Percentiles rank a stretch among this genome's conserved stretches.
Conservation (phyloP, 1,284 basidiomycete genomes). For the Moesziomyces sp. region DNA sequence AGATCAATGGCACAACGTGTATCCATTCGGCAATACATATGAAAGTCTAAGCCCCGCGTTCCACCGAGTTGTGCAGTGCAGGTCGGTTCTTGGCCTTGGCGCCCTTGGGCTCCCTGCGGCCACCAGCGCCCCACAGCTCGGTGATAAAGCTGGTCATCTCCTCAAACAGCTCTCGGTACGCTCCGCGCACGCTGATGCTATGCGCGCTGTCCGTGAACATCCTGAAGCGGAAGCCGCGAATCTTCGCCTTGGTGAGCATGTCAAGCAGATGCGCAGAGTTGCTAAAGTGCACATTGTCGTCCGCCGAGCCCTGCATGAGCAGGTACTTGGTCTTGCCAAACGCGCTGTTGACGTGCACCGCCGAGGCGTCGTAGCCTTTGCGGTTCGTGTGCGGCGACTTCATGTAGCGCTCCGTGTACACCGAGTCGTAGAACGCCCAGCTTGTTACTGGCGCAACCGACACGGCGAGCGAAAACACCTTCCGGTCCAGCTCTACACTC, state of each 20-base stretch:
- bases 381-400: constrained; percentile 80
- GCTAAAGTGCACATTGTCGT: constrained; percentile 76
- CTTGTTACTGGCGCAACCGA: constrained; percentile 76
- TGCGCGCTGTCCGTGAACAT: constrained; percentile 97
- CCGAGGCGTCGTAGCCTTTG: constrained; percentile 83
- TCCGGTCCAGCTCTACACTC: constrained; percentile 74
- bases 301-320: constrained; percentile 80
- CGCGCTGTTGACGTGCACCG: constrained; percentile 83
- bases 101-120: constrained; percentile 9
- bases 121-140: constrained; percentile 78
- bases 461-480: constrained; percentile 87
- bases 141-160: constrained; percentile 84
- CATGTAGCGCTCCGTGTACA: constrained; percentile 98
- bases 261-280: constrained; percentile 91
- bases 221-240: constrained; percentile 85
- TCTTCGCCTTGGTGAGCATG: constrained; percentile 81
- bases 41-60: background rate
- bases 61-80: constrained; percentile 34
- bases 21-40: too few relatives aligned
- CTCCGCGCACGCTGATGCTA: constrained; percentile 77
- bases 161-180: constrained; percentile 84
- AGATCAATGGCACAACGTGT: too few relatives aligned
- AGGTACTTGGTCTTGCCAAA: constrained; percentile 83
- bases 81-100: constrained; percentile 17
- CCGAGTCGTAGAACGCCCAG: constrained; percentile 74